Evolutionary conservation across 106 monocot species (phyloP), one percentile per base, ranked within the genome.

Genomic region (Allium sativum): DNA sequence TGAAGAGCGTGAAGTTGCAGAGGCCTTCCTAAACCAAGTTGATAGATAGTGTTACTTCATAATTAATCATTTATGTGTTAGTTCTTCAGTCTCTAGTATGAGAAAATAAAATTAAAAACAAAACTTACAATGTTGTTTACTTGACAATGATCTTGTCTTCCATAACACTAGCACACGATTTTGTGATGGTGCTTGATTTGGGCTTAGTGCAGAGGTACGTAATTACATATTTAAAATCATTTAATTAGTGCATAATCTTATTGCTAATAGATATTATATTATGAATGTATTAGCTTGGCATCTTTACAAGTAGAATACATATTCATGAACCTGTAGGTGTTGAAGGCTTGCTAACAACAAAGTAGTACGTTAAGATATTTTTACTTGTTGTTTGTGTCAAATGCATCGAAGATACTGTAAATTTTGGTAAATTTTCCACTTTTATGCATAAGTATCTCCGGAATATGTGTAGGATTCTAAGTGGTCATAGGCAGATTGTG

Each of bases 161-260:
- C 84, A 82, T 75, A 96, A 96, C 76, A 87, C 90, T 58, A 96
- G 95, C 69, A 87, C 95, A 51, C 84, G 95, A 10, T 96, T 96
- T 70, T 96, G 86, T 78, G 95, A 96, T 84, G 95, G 95, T 10
- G 90, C 90, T 75, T 90, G 95, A 63, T 96, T 96, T 78, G 95
- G 95, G 21, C 79, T 96, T 55, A 90, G 95, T 74, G 95, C 95
- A 59, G 95, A 96, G 95, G 94, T 95, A 76, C 12, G 7, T 12
- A 55, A 10, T 61, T n/a, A n/a, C n/a, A n/a, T n/a, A n/a, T n/a
- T n/a, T n/a, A n/a, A n/a, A n/a, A n/a, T n/a, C n/a, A n/a, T n/a
- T n/a, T n/a, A n/a, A n/a, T n/a, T n/a, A n/a, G n/a, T n/a, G n/a
- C n/a, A n/a, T n/a, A n/a, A n/a, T n/a, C n/a, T n/a, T n/a, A n/a